Base-by-base conservation (phyloP, 331 rosid genomes). In the Quercus tomentella region DNA sequence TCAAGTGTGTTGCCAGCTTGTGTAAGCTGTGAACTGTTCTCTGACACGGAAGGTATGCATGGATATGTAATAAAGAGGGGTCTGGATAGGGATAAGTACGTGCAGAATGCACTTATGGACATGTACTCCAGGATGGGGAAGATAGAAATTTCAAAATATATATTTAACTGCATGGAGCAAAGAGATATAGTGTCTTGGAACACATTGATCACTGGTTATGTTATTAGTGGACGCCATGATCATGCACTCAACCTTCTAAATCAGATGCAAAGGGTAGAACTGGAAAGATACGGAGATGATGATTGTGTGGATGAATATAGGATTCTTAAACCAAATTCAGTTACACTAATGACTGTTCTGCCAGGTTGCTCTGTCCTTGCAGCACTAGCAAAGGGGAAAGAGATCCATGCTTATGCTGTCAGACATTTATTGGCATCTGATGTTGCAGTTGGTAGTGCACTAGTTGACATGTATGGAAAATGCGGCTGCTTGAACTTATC, bases 401-500 rank as follows among this genome's bases (percentile, higher is more conserved):
- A 87, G 83, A 92, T 94, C 78, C 97, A 94, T 79, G 90, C 93
- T 79, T 91, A 91, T 74, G 94, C 97, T 41, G 60, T 87, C 18
- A 88, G 90, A 79, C 89, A 89, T 63, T 82, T 77, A 57, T 66
- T 91, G 77, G 88, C 89, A 56, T 77, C 80, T 23, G 97, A 91
- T 88, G 84, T 93, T 80, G 97, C 97, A 1, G 97, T 94, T 15
- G 95, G 94, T 76, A 92, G 97, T 16, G 97, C 97, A 25, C 83
- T 92, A 37, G 89, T 89, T 69, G 98, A 91, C 88, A 94, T 94
- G 98, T 94, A 92, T 80, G 98, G 97, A 17, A 94, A 92, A 85
- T 92, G 97, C 60, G 98, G 98, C 75, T 88, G 90, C 89, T 81
- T 92, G 86, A 72, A 84, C 72, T 77, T 87, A 76, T 77, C 95